Evolutionary conservation across 2,329 filamentous ascomycete species (phyloP).

Genomic region (Colletotrichum spinosum): DNA sequence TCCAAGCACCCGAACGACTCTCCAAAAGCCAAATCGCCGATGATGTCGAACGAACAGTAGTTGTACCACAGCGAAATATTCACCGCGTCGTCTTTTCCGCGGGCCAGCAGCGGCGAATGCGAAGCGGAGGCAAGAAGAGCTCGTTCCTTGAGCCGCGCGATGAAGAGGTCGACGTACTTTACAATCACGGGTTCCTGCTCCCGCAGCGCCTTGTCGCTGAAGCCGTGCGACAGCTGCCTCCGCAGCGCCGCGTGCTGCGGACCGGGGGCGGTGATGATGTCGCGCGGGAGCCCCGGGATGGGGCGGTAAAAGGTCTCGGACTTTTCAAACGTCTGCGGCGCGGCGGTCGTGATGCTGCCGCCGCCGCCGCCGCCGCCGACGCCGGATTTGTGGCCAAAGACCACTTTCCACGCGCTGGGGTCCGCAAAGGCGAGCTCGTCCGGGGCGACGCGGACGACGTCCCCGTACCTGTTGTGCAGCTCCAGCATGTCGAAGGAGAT

Average conservation of each 20-base stretch:
- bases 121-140: neutral
- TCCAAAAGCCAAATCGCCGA: slow-evolving; percentile 45
- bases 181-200: slow-evolving; percentile 46
- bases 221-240: slow-evolving; percentile 39
- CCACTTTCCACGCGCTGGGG: slow-evolving; percentile 52
- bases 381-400: slow-evolving; percentile 47
- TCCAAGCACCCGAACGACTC: slow-evolving; percentile 44
- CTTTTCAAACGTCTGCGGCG: slow-evolving; percentile 22
- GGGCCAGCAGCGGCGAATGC: neutral
- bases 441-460: slow-evolving; percentile 59
- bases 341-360: neutral
- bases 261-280: slow-evolving; percentile 38
- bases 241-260: slow-evolving; percentile 33
- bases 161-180: slow-evolving; percentile 53
- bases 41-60: slow-evolving; percentile 45
- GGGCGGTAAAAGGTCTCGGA: slow-evolving; percentile 26
- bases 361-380: neutral
- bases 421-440: slow-evolving; percentile 58
- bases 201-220: slow-evolving; percentile 40
- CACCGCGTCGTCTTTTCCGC: neutral
- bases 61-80: slow-evolving; percentile 44
- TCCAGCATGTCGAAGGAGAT: slow-evolving; percentile 22
- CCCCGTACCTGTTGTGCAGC: slow-evolving; percentile 53
- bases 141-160: slow-evolving; percentile 49
- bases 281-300: neutral